Evolutionary conservation across 2,329 filamentous ascomycete genomes (phyloP), one percentile per base, ranked within the genome.

Genomic region (Fusarium sp.): DNA sequence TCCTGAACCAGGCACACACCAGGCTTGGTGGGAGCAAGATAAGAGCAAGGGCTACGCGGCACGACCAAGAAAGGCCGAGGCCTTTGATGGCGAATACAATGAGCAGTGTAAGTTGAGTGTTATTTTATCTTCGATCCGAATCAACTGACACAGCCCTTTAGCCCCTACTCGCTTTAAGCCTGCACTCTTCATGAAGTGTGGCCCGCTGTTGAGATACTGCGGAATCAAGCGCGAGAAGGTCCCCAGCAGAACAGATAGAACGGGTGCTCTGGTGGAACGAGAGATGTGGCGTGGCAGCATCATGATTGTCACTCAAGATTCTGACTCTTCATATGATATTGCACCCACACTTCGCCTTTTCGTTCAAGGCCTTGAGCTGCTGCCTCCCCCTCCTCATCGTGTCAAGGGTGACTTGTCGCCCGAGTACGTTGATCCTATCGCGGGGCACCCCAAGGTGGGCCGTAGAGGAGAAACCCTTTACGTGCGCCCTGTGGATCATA

Each of bases 201-300:
- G 96, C 1, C 96, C 96, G 11, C 85, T 99, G 28, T 85, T 99
- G 72, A 91, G 96, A 68, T 99, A 97, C 81, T 96, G 93, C 63
- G 96, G 97, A 26, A 90, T 98, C 47, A 90, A 92, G 45, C 87
- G 87, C 44, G 90, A 97, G 82, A 85, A 86, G 77, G 79, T 84
- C 54, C 78, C 84, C 1, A 79, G 71, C 12, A 76, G 79, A 58
- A 55, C 78, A 12, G 78, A 76, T 45, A 78, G 72, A 28, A 66
- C 74, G 18, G 74, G 62, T 72, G 74, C 78, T 4, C 64, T 79
- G 18, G 61, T 79, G 0, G 91, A 94, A 48, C 89, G 90, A 58
- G 94, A 98, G 77, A 91, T 96, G 26, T 99, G 96, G 96, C 90
- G 95, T 81, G 96, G 96, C 10, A 97, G 91, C 69, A 88, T 98